These are phyloP conservation scores for Cladobotryum protrusum DNA, from an alignment of 2,329 filamentous ascomycete genomes.

Conservation along the genomic window DNA sequence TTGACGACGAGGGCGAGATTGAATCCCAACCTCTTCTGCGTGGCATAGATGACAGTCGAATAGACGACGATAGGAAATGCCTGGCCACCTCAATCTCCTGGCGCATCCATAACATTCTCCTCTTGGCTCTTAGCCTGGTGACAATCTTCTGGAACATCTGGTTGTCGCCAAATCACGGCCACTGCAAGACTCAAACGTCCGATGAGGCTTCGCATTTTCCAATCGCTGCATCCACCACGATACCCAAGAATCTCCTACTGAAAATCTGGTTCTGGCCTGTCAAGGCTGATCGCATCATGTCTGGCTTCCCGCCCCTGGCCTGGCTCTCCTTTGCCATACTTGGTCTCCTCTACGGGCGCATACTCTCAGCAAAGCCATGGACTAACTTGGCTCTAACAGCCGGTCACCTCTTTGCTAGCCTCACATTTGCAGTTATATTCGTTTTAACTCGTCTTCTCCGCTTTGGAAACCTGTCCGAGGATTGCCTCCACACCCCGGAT, in stretches of 20 bases:
- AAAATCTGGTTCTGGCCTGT: constrained; percentile 38
- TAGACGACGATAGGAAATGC: not conserved
- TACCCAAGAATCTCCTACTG: constrained; percentile 20
- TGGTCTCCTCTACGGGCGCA: constrained; percentile 37
- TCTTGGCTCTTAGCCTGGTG: constrained; percentile 28
- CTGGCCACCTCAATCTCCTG: constrained; percentile 27
- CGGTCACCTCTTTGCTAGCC: constrained; percentile 23
- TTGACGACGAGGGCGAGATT: constrained; percentile 21
- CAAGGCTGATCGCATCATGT: constrained; percentile 24
- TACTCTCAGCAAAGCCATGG: constrained; percentile 29
- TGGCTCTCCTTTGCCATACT: constrained; percentile 42
- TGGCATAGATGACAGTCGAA: not conserved
- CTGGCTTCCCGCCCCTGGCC: constrained; percentile 38
- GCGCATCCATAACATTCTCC: constrained; percentile 33
- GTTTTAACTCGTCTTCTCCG: constrained; percentile 34
- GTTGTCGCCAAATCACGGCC: constrained; percentile 35
- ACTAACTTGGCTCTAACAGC: constrained; percentile 19
- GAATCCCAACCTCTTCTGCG: constrained; percentile 2
- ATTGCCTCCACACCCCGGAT: constrained; percentile 35
- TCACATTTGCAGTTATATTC: constrained; percentile 32
- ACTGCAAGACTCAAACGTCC: constrained; percentile 22
- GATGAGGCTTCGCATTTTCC: not conserved
- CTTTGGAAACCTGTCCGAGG: constrained; percentile 39
- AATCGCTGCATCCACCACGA: not conserved
- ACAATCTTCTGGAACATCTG: constrained; percentile 43